Conservation (phyloP, 371 early-diverging fungal genomes). For the Mucor lusitanicus region DNA sequence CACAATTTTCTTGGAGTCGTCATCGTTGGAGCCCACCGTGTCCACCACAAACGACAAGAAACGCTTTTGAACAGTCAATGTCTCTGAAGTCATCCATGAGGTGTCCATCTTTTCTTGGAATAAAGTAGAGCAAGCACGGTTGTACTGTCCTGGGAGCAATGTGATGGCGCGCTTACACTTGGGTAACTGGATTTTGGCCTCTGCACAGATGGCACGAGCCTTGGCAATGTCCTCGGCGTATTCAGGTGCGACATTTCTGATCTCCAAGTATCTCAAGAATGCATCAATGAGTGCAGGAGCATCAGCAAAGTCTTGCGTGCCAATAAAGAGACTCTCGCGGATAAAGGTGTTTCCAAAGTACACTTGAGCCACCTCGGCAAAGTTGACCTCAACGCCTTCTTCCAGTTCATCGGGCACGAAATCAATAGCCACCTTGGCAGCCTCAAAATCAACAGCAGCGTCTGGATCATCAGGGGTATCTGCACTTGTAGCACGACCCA, state of each 20-base stretch:
- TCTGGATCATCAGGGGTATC: conserved; percentile 39
- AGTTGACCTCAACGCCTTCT: conserved; percentile 48
- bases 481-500: conserved; percentile 45
- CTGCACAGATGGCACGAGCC: conserved; percentile 46
- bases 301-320: conserved; percentile 44
- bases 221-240: conserved; percentile 48
- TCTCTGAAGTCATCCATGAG: conserved; percentile 31
- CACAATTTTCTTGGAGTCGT: conserved; percentile 20
- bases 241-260: conserved; percentile 60
- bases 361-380: conserved; percentile 59
- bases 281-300: conserved; percentile 52
- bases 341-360: conserved; percentile 57
- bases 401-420: conserved; percentile 51
- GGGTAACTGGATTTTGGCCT: conserved; percentile 55
- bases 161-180: conserved; percentile 41
- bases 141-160: conserved; percentile 46
- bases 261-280: conserved; percentile 54
- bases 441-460: conserved; percentile 51
- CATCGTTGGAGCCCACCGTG: conserved; percentile 18
- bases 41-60: conserved; percentile 30
- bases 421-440: conserved; percentile 49
- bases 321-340: conserved; percentile 43
- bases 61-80: conserved; percentile 23
- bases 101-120: conserved; percentile 40
- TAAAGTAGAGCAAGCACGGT: conserved; percentile 48